Evolutionary conservation across 2,329 filamentous ascomycete genomes (phyloP), one percentile per base, ranked within the genome.

Genomic region (Aspergillus flavus): DNA sequence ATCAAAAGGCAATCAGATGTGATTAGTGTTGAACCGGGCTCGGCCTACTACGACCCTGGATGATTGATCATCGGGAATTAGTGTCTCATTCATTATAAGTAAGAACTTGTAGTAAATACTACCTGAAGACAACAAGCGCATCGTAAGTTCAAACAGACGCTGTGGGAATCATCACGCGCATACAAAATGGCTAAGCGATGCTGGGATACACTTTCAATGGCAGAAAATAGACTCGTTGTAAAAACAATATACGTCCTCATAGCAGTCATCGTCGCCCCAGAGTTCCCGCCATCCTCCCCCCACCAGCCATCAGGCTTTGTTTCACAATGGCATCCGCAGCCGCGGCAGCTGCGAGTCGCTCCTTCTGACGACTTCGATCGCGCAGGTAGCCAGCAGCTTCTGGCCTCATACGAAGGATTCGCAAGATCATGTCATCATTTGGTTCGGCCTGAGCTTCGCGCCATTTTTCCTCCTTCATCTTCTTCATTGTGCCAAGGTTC

Each of bases 361-460:
- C 95, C 83, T 96, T 96, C 76, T 99, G 95, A 67, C 95, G 86
- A 75, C 93, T 94, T 48, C 95, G 85, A 77, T 98, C 94, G 73
- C 92, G 92, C 64, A 99, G 84, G 78, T 99, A 99, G 39, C 87
- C 82, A 56, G 89, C 86, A 3, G 95, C 95, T 80, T 98, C 95
- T 2, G 93, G 93, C 54, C 95, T 85, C 95, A 99, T 99, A 58
- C 95, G 86, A 68, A 99, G 79, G 68, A 99, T 99, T 23, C 95
- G 86, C 71, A 99, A 79, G 69, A 99, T 98, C 91, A 98, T 98
- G 76, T 99, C 95, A 77, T 99, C 95, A 75, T 91, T 97, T 1
- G 95, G 94, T 76, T 98, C 95, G 1, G 95, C 94, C 76, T 99
- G 95, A 1, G 93, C 93, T 76, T 98, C 94, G 71, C 94, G 93